These are phyloP conservation scores for Mycena sanguinolenta DNA, from an alignment of 768 basidiomycete genomes.

Conservation along the genomic window DNA sequence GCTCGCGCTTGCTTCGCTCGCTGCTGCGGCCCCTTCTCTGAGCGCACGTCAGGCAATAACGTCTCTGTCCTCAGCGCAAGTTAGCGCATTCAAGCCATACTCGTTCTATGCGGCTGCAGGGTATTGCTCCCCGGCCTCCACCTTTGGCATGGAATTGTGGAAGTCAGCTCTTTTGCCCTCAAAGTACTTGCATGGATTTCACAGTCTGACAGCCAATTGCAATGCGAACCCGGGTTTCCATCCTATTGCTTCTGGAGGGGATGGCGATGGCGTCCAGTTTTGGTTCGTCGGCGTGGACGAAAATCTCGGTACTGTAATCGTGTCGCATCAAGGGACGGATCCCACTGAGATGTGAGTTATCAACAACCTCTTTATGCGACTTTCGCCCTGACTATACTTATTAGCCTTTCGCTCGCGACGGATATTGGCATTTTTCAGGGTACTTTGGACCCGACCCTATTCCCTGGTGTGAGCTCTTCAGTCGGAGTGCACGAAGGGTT, in stretches of 20 bases:
- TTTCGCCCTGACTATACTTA: not conserved
- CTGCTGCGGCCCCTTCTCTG: constrained; percentile 42
- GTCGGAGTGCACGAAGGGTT: constrained; percentile 63
- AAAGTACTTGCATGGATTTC: not conserved
- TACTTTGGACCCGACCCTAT: constrained; percentile 52
- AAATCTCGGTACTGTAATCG: constrained; percentile 51
- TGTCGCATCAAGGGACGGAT: constrained; percentile 53
- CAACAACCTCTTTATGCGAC: not conserved
- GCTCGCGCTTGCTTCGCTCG: constrained; percentile 34
- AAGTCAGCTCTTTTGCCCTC: constrained; percentile 41
- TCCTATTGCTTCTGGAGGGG: constrained; percentile 64
- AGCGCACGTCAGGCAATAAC: constrained; percentile 53
- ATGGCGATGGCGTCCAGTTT: constrained; percentile 56
- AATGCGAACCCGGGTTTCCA: constrained; percentile 59
- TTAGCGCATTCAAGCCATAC: constrained; percentile 61
- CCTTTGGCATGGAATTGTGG: constrained; percentile 69
- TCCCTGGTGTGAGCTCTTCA: constrained; percentile 57
- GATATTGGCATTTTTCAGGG: constrained; percentile 52
- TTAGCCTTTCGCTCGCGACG: constrained; percentile 54
- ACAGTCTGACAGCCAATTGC: constrained; percentile 53
- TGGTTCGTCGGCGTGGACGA: constrained; percentile 63
- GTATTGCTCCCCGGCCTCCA: constrained; percentile 59
- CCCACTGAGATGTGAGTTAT: constrained; percentile 49
- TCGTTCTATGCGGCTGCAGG: constrained; percentile 65
- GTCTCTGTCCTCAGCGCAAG: constrained; percentile 54